Conservation (phyloP, 2,329 filamentous ascomycete genomes). For the Monilinia aucupariae region DNA sequence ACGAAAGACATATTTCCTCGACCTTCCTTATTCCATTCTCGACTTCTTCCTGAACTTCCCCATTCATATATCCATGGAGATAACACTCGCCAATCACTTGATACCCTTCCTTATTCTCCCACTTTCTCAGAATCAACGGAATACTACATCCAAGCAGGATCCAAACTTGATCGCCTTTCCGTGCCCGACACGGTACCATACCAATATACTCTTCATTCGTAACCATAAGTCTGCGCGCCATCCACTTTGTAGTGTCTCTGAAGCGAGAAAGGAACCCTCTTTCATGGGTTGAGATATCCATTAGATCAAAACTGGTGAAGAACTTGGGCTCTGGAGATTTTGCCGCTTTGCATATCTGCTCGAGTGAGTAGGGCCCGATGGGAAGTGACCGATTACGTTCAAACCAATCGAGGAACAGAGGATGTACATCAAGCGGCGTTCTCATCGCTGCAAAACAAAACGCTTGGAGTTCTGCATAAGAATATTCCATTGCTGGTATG, state of each 20-base stretch:
- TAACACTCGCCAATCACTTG: constrained; percentile 24
- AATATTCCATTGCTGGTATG: neutral
- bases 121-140: constrained; percentile 21
- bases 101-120: neutral
- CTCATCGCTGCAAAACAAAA: neutral
- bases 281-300: constrained; percentile 1
- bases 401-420: constrained; percentile 1
- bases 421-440: neutral
- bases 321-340: neutral
- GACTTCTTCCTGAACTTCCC: constrained; percentile 15
- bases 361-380: neutral
- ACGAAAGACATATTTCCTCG: constrained; percentile 5
- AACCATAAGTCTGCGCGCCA: neutral
- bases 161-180: constrained; percentile 22
- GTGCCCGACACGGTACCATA: constrained; percentile 17
- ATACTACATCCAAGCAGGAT: constrained; percentile 24
- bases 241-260: constrained; percentile 2
- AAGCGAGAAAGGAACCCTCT: neutral
- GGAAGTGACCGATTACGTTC: neutral
- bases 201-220: neutral
- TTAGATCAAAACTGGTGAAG: neutral
- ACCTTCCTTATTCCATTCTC: neutral
- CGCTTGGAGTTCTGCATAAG: neutral
- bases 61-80: constrained; percentile 23
- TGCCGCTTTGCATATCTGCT: constrained; percentile 3